A percentile compares a stretch with the other conserved stretches of the same genome.
phyloP scores from a whole-genome alignment of 352 stramenopile species.

The Phytophthora brassicae region DNA sequence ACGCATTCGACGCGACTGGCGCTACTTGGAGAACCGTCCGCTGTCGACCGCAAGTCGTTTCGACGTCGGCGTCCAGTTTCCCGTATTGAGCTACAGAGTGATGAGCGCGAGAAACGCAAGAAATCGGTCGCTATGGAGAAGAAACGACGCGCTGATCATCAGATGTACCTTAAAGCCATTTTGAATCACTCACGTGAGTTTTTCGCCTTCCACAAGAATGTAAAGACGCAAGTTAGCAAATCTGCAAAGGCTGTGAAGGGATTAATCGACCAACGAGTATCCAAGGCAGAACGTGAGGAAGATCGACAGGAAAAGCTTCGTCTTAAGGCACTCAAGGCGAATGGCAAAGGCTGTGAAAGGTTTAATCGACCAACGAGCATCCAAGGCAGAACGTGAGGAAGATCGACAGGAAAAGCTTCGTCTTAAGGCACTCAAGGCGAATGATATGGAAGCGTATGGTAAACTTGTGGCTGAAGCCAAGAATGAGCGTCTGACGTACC shows the following conservation, averaged over 20 bases:
- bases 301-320: constrained; percentile 87
- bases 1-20: constrained; percentile 67
- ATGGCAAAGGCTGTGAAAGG: no score
- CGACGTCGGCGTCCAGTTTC: constrained; percentile 66
- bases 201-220: constrained; percentile 86
- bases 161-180: constrained; percentile 80
- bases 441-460: constrained; percentile 98
- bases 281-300: constrained; percentile 83
- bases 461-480: constrained; percentile 97
- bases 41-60: constrained; percentile 77
- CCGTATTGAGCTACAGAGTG: constrained; percentile 61
- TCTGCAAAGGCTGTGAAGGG: constrained; percentile 70
- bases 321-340: constrained; percentile 90
- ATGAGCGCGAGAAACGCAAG: constrained; percentile 80
- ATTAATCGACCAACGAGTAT: constrained; percentile 75
- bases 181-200: constrained; percentile 87
- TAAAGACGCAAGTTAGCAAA: constrained; percentile 72
- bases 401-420: constrained; percentile 87
- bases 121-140: constrained; percentile 85
- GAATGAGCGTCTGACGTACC: constrained; percentile 96
- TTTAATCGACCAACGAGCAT: constrained; percentile 75
- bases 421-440: constrained; percentile 90
- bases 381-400: constrained; percentile 83
- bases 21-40: constrained; percentile 59
- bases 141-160: constrained; percentile 72